phyloP scores from a whole-genome alignment of 2,329 filamentous ascomycete genomes.

The Curvularia sp. region DNA sequence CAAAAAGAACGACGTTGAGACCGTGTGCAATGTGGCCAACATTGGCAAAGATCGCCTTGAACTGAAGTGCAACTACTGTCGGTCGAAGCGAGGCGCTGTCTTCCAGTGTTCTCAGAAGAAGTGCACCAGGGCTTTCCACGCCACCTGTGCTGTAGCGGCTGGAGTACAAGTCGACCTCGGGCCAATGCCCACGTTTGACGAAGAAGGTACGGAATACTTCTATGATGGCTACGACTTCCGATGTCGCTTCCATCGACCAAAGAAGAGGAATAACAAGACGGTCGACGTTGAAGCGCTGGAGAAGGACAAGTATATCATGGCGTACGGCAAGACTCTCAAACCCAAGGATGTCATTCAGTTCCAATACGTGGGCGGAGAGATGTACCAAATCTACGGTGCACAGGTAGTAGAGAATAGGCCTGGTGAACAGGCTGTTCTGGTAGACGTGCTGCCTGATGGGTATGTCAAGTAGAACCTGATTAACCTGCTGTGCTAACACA shows the following conservation, averaged over 20 bases:
- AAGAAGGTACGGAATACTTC: conserved; percentile 91
- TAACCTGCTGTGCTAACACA: conserved; percentile 21
- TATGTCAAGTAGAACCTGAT: conserved; percentile 56
- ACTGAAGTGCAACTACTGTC: conserved; percentile 93
- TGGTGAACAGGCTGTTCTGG: conserved; percentile 75
- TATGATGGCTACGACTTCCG: conserved; percentile 91
- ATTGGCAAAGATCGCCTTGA: conserved; percentile 88
- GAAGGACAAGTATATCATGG: conserved; percentile 70
- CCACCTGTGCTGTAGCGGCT: conserved; percentile 89
- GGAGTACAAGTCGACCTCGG: conserved; percentile 91
- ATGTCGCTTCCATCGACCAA: conserved; percentile 91
- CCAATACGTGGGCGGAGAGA: conserved; percentile 76
- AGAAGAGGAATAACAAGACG: conserved; percentile 84
- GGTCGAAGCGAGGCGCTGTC: conserved; percentile 92
- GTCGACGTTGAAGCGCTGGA: conserved; percentile 73
- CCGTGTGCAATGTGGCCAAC: conserved; percentile 77
- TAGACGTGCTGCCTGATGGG: conserved; percentile 86
- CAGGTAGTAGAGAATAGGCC: conserved; percentile 82
- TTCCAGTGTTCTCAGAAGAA: conserved; percentile 97
- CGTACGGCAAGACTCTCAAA: conserved; percentile 72
- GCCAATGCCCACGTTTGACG: conserved; percentile 83
- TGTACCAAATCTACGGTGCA: conserved; percentile 91
- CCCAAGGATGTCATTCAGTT: conserved; percentile 83
- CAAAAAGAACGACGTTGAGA: conserved; percentile 68
- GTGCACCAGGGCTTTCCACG: conserved; percentile 91